Conservation (phyloP, 2,329 filamentous ascomycete species). For the Helotiales sp. region DNA sequence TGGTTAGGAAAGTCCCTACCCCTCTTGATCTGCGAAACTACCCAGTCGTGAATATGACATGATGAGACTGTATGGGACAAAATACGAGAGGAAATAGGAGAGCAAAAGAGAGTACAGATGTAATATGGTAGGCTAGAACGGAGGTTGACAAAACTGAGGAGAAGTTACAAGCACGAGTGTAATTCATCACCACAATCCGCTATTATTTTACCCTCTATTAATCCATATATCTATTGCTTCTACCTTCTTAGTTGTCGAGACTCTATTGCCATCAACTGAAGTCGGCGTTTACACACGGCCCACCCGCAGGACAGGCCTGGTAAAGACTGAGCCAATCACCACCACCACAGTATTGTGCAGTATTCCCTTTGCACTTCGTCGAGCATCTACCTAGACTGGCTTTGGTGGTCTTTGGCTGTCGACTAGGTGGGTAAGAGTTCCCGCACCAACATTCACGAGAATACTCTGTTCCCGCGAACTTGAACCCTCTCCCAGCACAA, state of each 20-base stretch:
- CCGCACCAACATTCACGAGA: slow-evolving; percentile 53
- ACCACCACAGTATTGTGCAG: not conserved
- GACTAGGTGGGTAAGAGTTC: slow-evolving; percentile 16
- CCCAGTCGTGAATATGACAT: too few species aligned
- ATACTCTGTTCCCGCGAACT: slow-evolving; percentile 52
- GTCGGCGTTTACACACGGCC: not conserved
- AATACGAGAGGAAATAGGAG: too few species aligned
- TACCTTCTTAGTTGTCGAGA: not conserved
- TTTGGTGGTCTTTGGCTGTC: slow-evolving; percentile 10
- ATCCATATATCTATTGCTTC: too few species aligned
- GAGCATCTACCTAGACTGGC: slow-evolving; percentile 10
- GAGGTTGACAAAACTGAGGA: too few species aligned
- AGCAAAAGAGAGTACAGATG: too few species aligned
- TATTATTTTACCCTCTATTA: too few species aligned
- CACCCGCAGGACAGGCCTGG: not conserved
- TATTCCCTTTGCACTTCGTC: slow-evolving; percentile 8
- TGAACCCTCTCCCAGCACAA: slow-evolving; percentile 35
- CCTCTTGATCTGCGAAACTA: too few species aligned
- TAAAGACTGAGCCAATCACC: slow-evolving; percentile 14
- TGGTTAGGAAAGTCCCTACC: too few species aligned
- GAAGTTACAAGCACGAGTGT: not conserved
- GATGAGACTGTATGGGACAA: too few species aligned
- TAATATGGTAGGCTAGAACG: too few species aligned
- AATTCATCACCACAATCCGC: not conserved
- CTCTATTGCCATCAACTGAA: not conserved